Conservation (phyloP, 192 early-diverging fungal species). For the Thamnidium elegans region DNA sequence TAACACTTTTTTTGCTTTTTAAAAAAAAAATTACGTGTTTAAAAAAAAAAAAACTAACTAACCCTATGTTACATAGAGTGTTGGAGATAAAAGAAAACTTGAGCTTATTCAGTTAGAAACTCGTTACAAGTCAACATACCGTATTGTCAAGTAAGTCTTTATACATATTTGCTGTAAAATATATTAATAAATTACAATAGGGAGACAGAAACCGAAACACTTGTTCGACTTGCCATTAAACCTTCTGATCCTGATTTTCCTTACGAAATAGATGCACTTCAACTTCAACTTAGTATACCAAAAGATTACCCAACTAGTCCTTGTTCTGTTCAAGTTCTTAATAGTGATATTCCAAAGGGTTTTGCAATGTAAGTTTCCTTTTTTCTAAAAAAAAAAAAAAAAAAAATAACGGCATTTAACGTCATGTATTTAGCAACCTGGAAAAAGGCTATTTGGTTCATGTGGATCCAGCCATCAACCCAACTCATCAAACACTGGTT, state of each 20-base stretch:
- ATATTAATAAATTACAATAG: no score
- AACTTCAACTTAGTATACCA: slow-evolving; percentile 61
- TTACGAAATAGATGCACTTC: slow-evolving; percentile 64
- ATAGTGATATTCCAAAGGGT: slow-evolving; percentile 51
- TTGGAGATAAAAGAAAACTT: slow-evolving; percentile 11
- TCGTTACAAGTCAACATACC: slow-evolving; percentile 17
- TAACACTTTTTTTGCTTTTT: no score
- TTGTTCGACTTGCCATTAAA: slow-evolving; percentile 26
- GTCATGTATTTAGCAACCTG: slow-evolving; percentile 42
- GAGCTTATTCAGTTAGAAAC: slow-evolving; percentile 23
- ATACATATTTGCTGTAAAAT: neutral
- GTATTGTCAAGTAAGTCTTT: slow-evolving; percentile 6
- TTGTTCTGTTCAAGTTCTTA: slow-evolving; percentile 41
- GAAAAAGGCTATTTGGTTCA: slow-evolving; percentile 58
- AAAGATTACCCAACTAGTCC: slow-evolving; percentile 44
- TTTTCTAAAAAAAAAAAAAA: neutral
- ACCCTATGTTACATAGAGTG: no score
- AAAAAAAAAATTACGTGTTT: no score
- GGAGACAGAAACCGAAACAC: slow-evolving; percentile 10
- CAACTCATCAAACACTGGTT: slow-evolving; percentile 33
- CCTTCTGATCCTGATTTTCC: slow-evolving; percentile 80
- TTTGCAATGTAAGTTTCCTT: slow-evolving; percentile 36
- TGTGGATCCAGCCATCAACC: slow-evolving; percentile 18
- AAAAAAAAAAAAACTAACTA: no score
- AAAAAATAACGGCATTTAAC: neutral